Evolutionary conservation across 345 rosid species (phyloP), one percentile per base, ranked within the genome.

Genomic region (Gossypium ekmanianum): DNA sequence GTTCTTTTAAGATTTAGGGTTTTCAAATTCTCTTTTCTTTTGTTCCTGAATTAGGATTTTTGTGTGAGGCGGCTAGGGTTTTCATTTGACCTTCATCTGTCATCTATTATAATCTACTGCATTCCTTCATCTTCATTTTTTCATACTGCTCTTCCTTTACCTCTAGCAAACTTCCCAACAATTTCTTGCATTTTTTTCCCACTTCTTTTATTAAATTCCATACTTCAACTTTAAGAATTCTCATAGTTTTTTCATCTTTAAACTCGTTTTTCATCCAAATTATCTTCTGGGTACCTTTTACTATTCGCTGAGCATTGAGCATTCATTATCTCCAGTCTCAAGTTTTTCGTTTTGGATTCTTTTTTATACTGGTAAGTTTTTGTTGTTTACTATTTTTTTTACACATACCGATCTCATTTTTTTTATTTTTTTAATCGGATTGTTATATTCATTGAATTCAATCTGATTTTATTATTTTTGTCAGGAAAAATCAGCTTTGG

Each of bases 11-110:
- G 58, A 58, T 56, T 56, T 57, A 45, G 48, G 67, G 50, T 41
- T 65, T 54, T 3, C 44, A 50, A 64, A 26, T 44, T 47, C 1
- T 56, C 10, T 0, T 62, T 22, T 4, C 39, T 34, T 39, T 17
- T 41, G 62, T 39, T 7, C 22, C 45, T 59, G 43, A 22, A 45
- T 61, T 24, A 59, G 75, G 57, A 14, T 75, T 55, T 39, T 56
- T 44, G 48, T 29, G 34, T 3, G 11, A 39, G 87, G 87, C 85
- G 89, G 89, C 89, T 84, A 83, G 86, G 86, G 85, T 82, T 84
- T 82, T 76, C 77, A 22, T 41, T 57, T 59, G 71, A 75, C 34
- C 77, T 64, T 41, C 3, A 22, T 41, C 24, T n/a, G 39, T 59
- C 5, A 10, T 22, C 52, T 44, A 56, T 75, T 5, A 12, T 26